Base-by-base conservation (phyloP, 768 basidiomycete species). In the Xerocomellus amylosporus region DNA sequence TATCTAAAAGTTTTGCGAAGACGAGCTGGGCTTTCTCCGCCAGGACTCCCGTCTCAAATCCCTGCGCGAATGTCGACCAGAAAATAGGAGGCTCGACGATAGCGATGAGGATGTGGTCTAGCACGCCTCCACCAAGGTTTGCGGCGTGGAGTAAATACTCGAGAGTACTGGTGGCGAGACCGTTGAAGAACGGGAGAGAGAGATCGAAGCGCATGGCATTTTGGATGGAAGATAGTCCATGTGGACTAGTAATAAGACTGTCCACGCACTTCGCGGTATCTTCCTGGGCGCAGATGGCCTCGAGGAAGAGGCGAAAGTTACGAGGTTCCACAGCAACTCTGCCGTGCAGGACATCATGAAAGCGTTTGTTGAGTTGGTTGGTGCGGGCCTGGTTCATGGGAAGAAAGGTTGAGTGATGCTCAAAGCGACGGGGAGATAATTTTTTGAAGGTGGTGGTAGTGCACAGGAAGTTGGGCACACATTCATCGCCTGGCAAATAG, bases 31-130 rank as follows among this genome's bases (percentile, higher is more conserved):
- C 75, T 0, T 63, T 53, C 15, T 74, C 73, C 8, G 58, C 24
- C 41, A 81, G 64, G 0, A 55, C 30, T 15, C 68, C 67, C 0
- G 54, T 54, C 45, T 71, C 59, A 34, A 77, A 80, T 10, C 67
- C 75, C 17, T 55, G 47, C 0, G 57, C 49, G 50, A 78, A 76
- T 1, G 64, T 52, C 12, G 54, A 56, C 80, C 80, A 85, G 57
- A 84, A 84, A 15, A 82, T 72, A 0, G 80, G 75, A 4, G 83
- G 83, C 0, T 83, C 75, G 8, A 78, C 75, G 9, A 84, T 76
- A 2, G 62, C 57, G 38, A 65, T 17, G 24, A 85, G 51, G n/a
- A 84, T 61, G 28, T 69, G 63, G n/a, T 72, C 60, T 1, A 85
- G 56, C 34, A 76, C 72, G 4, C 68, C 58, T 2, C 84, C 85